Conservation (phyloP, 2,329 filamentous ascomycete genomes). For the Botrytis sinoallii region DNA sequence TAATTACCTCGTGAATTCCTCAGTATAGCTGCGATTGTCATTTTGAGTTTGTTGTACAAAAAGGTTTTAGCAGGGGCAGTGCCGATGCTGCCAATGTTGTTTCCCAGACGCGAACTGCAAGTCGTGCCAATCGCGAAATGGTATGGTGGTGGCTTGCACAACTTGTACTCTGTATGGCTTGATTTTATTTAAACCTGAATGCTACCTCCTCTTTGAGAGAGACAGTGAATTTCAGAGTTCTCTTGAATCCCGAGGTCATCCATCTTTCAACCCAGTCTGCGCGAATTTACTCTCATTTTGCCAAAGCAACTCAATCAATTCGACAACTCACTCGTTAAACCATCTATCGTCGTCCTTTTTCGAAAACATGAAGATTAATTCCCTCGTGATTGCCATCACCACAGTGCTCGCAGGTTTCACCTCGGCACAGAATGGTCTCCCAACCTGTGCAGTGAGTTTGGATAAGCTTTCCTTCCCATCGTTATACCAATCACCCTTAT, state of each 20-base stretch:
- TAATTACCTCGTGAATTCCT: background rate
- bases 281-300: background rate
- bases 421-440: slow-evolving; percentile 49
- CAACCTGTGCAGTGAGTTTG: slow-evolving; percentile 53
- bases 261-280: background rate
- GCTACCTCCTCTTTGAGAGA: background rate
- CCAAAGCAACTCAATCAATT: background rate
- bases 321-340: background rate
- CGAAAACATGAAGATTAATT: slow-evolving; percentile 23
- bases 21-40: too few species aligned
- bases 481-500: background rate
- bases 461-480: background rate
- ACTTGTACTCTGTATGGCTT: background rate
- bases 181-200: slow-evolving; percentile 9
- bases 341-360: background rate
- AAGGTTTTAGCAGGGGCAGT: background rate
- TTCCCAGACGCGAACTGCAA: background rate
- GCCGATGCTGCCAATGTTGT: background rate
- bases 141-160: background rate
- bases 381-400: slow-evolving; percentile 41
- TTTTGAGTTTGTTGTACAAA: background rate
- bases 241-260: background rate
- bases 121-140: background rate
- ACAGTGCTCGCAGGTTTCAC: slow-evolving; percentile 54
- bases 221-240: background rate